Conservation (phyloP, 306 rosid species). For the Elaeagnus macrophylla region DNA sequence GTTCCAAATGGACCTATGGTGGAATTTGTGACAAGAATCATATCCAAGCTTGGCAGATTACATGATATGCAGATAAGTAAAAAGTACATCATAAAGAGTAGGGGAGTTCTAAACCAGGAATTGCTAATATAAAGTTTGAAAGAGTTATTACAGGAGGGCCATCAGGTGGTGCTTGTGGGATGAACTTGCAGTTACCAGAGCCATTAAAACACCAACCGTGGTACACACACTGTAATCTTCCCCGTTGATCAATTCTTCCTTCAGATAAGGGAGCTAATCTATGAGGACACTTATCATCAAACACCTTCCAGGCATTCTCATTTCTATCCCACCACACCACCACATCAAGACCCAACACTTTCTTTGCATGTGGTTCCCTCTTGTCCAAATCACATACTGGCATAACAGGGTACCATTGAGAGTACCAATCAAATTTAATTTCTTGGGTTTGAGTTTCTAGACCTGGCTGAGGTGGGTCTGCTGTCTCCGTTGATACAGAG, state of each 20-base stretch:
- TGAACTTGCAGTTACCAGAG: conserved; percentile 70
- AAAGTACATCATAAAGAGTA: not conserved
- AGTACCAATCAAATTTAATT: conserved; percentile 68
- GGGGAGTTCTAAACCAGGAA: not conserved
- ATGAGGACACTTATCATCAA: conserved; percentile 86
- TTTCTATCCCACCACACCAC: conserved; percentile 95
- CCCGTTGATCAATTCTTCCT: conserved; percentile 93
- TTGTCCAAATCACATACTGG: conserved; percentile 78
- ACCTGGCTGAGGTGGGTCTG: conserved; percentile 25
- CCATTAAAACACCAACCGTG: conserved; percentile 98
- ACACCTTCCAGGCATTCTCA: conserved; percentile 74
- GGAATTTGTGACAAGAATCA: too few species aligned
- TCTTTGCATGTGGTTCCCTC: conserved; percentile 70
- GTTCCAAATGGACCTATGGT: too few species aligned
- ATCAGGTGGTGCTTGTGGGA: conserved; percentile 77
- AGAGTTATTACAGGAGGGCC: conserved; percentile 65
- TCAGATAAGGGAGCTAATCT: conserved; percentile 89
- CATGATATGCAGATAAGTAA: too few species aligned
- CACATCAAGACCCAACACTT: conserved; percentile 72
- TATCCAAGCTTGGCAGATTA: too few species aligned
- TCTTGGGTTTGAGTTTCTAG: conserved; percentile 17
- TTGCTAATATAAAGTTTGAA: not conserved
- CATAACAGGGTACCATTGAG: conserved; percentile 88
- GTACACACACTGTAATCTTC: conserved; percentile 86
- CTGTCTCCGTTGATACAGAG: conserved; percentile 36